Base-by-base conservation (phyloP, 148 eudicot genomes). In the Arbutus unedo region DNA sequence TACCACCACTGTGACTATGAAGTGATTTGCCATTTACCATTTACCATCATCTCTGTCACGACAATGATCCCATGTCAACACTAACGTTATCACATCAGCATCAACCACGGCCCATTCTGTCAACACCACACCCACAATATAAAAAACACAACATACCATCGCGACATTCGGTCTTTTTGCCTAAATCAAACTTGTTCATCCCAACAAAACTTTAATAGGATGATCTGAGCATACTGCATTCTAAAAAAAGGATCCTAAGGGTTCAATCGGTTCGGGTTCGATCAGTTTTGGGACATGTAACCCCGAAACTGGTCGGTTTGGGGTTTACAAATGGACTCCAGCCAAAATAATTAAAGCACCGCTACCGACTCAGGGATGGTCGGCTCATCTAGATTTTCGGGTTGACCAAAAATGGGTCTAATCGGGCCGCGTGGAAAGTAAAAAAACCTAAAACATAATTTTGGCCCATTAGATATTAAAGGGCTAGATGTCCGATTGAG, bases 121-220 rank as follows among this genome's bases (percentile, higher is more conserved):
- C 16, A 38, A 68, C 44, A 3, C 72, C 73, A 38, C 73, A 43
- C 54, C 55, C 19, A 74, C 50, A 48, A 74, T 45, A 5, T 74
- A 55, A 74, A 49, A 74, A 47, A 47, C 31, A 4, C 43, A 23
- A 10, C 71, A 66, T 47, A 73, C 8, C 19, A 8, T 10, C 51
- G 16, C 23, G 6, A 66, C 72, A 66, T 25, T 21, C 8, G 9
- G 5, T 44, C 8, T 47, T 47, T 6, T 5, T 8, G 53, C 45
- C 72, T 45, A 62, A 19, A 47, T 47, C 45, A 48, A 79, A 25
- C 79, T 47, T 78, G 25, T 78, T 59, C 3, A 59, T 11, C 81
- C 25, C 59, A 43, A 44, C n/a, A 64, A 51, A 49, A 41, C 59
- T 79, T 16, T 2, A 23, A 67, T 31, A 16, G 25, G 60, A 47